phyloP scores from a whole-genome alignment of 768 basidiomycete species.

The Mycena olivaceomarginata region DNA sequence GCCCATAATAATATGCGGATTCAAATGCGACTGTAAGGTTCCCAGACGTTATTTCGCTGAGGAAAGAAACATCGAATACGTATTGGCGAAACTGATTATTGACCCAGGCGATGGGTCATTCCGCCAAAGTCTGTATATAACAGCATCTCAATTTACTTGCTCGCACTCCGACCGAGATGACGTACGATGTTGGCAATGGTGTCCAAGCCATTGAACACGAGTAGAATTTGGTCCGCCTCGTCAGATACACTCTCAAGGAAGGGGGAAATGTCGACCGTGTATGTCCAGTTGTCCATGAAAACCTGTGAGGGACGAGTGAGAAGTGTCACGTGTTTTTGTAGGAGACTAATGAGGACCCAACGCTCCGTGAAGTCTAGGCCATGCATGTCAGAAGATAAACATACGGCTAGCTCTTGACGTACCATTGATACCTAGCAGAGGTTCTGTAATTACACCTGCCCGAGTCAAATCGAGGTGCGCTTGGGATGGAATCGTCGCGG shows the following conservation, averaged over 20 bases:
- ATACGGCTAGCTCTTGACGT: slow-evolving; percentile 26
- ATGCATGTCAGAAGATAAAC: background rate
- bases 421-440: slow-evolving; percentile 74
- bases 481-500: slow-evolving; percentile 71
- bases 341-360: slow-evolving; percentile 64
- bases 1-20: slow-evolving; percentile 71
- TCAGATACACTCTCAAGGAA: slow-evolving; percentile 54
- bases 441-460: slow-evolving; percentile 73
- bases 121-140: slow-evolving; percentile 65
- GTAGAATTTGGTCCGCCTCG: slow-evolving; percentile 54
- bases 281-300: slow-evolving; percentile 75
- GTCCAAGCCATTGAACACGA: slow-evolving; percentile 76
- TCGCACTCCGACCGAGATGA: background rate
- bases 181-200: slow-evolving; percentile 74
- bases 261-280: slow-evolving; percentile 71
- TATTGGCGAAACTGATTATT: slow-evolving; percentile 76
- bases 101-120: slow-evolving; percentile 73
- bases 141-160: background rate
- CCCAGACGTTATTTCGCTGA: slow-evolving; percentile 55
- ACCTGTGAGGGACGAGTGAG: slow-evolving; percentile 42
- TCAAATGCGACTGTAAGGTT: slow-evolving; percentile 71
- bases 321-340: too few relatives aligned
- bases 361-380: slow-evolving; percentile 70
- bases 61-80: slow-evolving; percentile 68
- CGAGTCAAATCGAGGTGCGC: slow-evolving; percentile 71